phyloP scores from a whole-genome alignment of 495 filamentous ascomycete genomes.

The Delitschia confertaspora region DNA sequence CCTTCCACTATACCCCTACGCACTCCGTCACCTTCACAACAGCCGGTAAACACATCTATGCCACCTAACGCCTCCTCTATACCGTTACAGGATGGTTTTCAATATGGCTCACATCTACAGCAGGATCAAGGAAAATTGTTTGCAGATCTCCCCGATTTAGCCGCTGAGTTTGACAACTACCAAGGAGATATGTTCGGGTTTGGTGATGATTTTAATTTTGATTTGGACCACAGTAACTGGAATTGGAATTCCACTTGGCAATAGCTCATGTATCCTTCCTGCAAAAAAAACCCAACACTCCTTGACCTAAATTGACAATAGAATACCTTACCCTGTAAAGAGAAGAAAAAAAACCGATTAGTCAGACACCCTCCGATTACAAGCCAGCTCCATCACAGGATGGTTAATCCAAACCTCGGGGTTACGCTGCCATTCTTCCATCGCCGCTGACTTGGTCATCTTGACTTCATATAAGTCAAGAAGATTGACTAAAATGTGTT shows the following conservation, averaged over 20 bases:
- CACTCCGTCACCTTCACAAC: neutral
- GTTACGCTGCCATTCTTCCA: constrained; percentile 1
- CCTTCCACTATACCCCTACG: no score
- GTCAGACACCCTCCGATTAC: neutral
- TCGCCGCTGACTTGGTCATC: neutral
- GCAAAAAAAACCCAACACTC: no score
- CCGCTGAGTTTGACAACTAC: neutral
- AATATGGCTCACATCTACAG: neutral
- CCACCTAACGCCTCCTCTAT: neutral
- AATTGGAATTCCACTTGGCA: neutral
- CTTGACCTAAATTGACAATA: no score
- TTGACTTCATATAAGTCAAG: neutral
- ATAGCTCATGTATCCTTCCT: neutral
- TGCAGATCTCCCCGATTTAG: neutral
- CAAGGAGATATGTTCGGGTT: neutral
- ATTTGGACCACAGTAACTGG: neutral
- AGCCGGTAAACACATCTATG: neutral
- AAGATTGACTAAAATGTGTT: neutral
- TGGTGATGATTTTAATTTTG: neutral
- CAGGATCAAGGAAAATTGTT: neutral
- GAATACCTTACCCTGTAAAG: no score
- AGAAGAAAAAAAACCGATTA: no score
- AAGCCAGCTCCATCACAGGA: neutral
- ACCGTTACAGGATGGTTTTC: neutral
- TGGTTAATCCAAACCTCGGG: neutral